Percentiles rank a stretch among this genome's conserved stretches.
phyloP scores from a whole-genome alignment of 345 rosid species.

The Cardamine resedifolia region DNA sequence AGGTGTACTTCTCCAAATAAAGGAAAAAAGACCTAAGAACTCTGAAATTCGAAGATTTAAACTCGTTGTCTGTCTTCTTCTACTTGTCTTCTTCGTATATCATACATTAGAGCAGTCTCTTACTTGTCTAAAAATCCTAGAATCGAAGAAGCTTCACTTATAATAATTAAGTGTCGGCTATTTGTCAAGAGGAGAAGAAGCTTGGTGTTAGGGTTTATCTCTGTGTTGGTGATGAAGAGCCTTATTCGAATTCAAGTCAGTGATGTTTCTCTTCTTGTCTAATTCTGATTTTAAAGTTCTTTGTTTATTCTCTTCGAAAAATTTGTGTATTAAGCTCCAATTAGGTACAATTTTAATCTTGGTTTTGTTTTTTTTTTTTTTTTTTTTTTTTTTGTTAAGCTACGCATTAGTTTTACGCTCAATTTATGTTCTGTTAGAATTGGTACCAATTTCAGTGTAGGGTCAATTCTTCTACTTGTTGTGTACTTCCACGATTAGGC shows the following conservation, averaged over 20 bases:
- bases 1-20: not conserved
- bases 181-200: not conserved
- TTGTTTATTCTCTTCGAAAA: not conserved
- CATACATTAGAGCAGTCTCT: not conserved
- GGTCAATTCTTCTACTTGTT: not conserved
- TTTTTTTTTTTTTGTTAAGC: too few relatives aligned
- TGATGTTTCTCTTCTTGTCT: not conserved
- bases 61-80: conserved; percentile 13
- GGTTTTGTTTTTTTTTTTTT: not conserved
- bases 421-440: not conserved
- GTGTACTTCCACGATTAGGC: not conserved
- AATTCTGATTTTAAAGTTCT: not conserved
- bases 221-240: not conserved
- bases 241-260: conserved; percentile 8
- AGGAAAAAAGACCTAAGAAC: not conserved
- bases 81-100: not conserved
- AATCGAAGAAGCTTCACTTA: not conserved
- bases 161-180: not conserved
- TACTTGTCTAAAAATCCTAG: not conserved
- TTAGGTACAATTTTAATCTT: conserved; percentile 1
- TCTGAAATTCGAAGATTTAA: conserved; percentile 2
- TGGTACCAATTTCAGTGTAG: not conserved
- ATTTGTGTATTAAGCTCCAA: not conserved
- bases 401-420: not conserved
- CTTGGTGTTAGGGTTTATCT: conserved; percentile 5